Evolutionary conservation across 176 grass and related monocot genomes (phyloP).

Genomic region (Zoysia japonica): DNA sequence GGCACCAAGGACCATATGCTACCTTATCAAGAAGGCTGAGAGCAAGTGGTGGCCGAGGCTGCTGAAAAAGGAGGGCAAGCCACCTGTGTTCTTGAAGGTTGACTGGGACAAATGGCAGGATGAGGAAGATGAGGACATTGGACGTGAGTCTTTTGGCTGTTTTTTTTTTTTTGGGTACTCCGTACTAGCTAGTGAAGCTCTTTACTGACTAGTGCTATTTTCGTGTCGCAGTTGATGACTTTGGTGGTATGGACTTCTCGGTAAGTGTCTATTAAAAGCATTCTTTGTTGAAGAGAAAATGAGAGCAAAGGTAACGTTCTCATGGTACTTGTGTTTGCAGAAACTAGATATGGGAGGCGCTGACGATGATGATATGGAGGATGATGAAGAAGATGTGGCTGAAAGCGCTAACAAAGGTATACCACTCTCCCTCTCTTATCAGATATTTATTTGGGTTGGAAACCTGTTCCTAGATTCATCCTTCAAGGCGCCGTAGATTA

Average conservation of each 20-base stretch:
- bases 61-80: constrained; percentile 65
- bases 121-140: constrained; percentile 79
- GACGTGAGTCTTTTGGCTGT: constrained; percentile 43
- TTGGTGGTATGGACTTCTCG: constrained; percentile 91
- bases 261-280: constrained; percentile 31
- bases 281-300: neutral
- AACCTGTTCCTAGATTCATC: neutral
- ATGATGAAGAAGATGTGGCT: constrained; percentile 55
- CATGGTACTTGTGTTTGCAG: constrained; percentile 53
- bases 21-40: constrained; percentile 77
- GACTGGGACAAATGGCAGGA: constrained; percentile 99
- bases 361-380: constrained; percentile 58
- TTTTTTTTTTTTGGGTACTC: constrained; percentile 5
- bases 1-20: constrained; percentile 74
- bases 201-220: neutral
- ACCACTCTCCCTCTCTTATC: neutral
- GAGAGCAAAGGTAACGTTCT: neutral
- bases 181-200: neutral
- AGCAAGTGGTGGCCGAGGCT: constrained; percentile 80
- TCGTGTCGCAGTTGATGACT: constrained; percentile 60
- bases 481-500: neutral
- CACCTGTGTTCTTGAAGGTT: constrained; percentile 82
- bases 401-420: constrained; percentile 56
- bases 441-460: neutral
- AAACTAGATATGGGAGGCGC: constrained; percentile 73